Evolutionary conservation across 23 red algal species (phyloP).

Genomic region (Agarophyton chilense): DNA sequence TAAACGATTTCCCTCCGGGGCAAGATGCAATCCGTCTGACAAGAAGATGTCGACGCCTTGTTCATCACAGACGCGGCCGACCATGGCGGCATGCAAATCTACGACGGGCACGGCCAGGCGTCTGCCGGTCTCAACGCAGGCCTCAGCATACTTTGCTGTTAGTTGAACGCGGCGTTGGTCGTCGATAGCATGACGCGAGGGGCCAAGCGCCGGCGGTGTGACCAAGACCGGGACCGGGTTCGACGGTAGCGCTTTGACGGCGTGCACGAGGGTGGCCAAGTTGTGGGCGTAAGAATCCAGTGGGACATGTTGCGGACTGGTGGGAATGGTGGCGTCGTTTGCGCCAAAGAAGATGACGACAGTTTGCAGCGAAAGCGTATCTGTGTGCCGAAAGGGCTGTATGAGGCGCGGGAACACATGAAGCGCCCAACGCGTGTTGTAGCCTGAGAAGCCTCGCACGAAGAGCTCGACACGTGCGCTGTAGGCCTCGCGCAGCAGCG

Average conservation of each 20-base stretch:
- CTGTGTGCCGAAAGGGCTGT: background rate
- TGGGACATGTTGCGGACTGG: conserved; percentile 37
- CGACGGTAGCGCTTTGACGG: conserved; percentile 7
- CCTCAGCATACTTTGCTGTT: conserved; percentile 51
- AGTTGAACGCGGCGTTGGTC: background rate
- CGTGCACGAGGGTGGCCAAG: conserved; percentile 35
- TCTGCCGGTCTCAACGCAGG: conserved; percentile 35
- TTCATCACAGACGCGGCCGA: conserved; percentile 3
- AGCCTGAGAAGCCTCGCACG: conserved; percentile 69
- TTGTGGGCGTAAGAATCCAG: conserved; percentile 68
- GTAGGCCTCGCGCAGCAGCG: conserved; percentile 39
- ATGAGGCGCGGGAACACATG: conserved; percentile 54
- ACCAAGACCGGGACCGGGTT: conserved; percentile 55
- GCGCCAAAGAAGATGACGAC: conserved; percentile 81
- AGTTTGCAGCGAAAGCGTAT: background rate
- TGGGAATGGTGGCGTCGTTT: conserved; percentile 50
- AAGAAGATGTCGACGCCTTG: conserved; percentile 20
- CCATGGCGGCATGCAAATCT: conserved; percentile 51
- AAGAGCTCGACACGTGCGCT: conserved; percentile 51
- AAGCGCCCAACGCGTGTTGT: conserved; percentile 70
- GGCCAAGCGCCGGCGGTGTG: conserved; percentile 40
- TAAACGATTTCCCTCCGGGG: conserved; percentile 30
- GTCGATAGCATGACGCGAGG: background rate
- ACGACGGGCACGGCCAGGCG: conserved; percentile 37
- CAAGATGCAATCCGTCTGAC: conserved; percentile 65